phyloP scores from a whole-genome alignment of 257 asterid genomes.

The Rubia yunnanensis region DNA sequence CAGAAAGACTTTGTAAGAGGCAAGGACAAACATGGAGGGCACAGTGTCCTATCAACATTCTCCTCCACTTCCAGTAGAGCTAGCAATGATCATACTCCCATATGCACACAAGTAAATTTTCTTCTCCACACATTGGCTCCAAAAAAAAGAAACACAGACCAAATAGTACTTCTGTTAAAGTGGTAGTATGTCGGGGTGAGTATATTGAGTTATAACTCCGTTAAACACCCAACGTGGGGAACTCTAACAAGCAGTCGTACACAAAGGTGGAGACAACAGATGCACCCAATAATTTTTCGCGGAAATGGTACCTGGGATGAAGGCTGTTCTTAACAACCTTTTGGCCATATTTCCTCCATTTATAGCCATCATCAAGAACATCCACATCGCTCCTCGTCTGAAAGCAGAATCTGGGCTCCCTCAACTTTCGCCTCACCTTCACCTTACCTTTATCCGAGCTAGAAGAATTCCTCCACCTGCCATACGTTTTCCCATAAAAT shows the following conservation, averaged over 20 bases:
- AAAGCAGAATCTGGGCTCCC: constrained; percentile 96
- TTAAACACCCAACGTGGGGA: too few species aligned
- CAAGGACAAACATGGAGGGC: constrained; percentile 4
- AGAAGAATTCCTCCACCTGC: constrained; percentile 72
- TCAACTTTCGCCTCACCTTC: constrained; percentile 69
- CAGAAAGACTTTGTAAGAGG: not conserved
- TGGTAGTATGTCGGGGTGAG: too few species aligned
- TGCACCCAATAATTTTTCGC: too few species aligned
- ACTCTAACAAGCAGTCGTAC: too few species aligned
- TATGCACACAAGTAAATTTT: not conserved
- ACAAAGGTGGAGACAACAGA: too few species aligned
- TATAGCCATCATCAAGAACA: constrained; percentile 97
- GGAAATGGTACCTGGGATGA: constrained; percentile 71
- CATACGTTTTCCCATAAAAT: not conserved
- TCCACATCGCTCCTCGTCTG: constrained; percentile 95
- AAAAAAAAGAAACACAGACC: not conserved
- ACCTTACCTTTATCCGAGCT: constrained; percentile 58
- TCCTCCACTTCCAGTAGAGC: constrained; percentile 16
- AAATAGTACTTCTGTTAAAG: too few species aligned
- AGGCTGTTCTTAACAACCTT: constrained; percentile 95
- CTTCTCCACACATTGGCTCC: not conserved
- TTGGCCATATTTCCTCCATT: constrained; percentile 97
- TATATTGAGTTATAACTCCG: too few species aligned
- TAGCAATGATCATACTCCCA: constrained; percentile 8
- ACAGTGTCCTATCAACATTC: constrained; percentile 22